These are phyloP conservation scores for Daldinia loculata DNA, from an alignment of 495 filamentous ascomycete species.

Conservation along the genomic window DNA sequence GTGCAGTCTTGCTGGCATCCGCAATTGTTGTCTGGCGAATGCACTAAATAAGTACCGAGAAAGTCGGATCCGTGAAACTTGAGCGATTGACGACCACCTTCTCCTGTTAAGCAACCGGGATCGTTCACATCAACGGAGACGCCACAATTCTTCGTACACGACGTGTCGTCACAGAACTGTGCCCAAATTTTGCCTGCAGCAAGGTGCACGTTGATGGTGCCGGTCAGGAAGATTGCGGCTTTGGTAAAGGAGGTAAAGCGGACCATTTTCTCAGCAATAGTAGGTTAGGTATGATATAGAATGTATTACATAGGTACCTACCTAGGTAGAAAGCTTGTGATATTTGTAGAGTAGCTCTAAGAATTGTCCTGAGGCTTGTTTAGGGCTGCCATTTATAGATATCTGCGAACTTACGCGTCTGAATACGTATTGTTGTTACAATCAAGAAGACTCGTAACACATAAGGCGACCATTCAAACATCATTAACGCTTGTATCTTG, in stretches of 20 bases:
- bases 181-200: constrained; percentile 25
- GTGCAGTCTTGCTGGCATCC: constrained; percentile 35
- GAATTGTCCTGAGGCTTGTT: background rate
- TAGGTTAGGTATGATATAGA: background rate
- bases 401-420: background rate
- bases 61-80: constrained; percentile 24
- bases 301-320: background rate
- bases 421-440: background rate
- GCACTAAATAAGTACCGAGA: constrained; percentile 23
- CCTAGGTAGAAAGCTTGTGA: background rate
- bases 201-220: background rate
- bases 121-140: constrained; percentile 14
- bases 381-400: background rate
- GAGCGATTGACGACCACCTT: constrained; percentile 16
- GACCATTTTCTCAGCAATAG: background rate
- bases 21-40: constrained; percentile 22
- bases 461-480: background rate
- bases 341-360: background rate
- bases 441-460: background rate
- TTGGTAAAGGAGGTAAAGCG: background rate
- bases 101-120: constrained; percentile 11
- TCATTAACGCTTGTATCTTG: background rate
- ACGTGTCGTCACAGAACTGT: constrained; percentile 34
- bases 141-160: constrained; percentile 32
- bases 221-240: background rate